Evolutionary conservation across 805 yeast genomes (phyloP).

Genomic region (Geotrichum ghanense): DNA sequence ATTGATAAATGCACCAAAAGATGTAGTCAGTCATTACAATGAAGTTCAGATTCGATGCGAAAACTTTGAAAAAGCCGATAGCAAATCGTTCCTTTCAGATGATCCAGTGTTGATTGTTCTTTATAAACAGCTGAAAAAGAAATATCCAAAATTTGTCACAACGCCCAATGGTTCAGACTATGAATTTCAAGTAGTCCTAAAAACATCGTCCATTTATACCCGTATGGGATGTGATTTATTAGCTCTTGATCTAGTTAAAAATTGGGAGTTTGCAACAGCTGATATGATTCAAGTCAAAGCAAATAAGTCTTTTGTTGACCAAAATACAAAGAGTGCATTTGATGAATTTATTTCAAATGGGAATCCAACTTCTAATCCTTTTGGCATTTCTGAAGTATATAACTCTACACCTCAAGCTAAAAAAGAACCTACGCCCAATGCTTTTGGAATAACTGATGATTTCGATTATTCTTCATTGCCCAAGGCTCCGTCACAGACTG

Average conservation of each 20-base stretch:
- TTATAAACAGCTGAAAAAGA: slow-evolving; percentile 48
- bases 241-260: slow-evolving; percentile 46
- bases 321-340: background rate
- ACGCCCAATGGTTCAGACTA: slow-evolving; percentile 6
- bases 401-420: too few relatives aligned
- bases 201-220: slow-evolving; percentile 55
- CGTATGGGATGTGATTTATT: slow-evolving; percentile 89
- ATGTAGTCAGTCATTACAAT: background rate
- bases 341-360: background rate
- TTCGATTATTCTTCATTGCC: background rate
- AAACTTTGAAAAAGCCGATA: slow-evolving; percentile 14
- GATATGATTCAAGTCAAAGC: too few relatives aligned
- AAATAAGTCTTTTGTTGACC: too few relatives aligned
- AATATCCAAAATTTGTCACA: slow-evolving; percentile 32
- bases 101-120: slow-evolving; percentile 74
- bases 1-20: slow-evolving; percentile 29
- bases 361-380: too few relatives aligned
- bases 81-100: slow-evolving; percentile 41
- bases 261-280: slow-evolving; percentile 47
- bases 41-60: slow-evolving; percentile 16
- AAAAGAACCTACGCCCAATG: too few relatives aligned
- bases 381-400: too few relatives aligned
- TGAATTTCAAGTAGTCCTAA: slow-evolving; percentile 53
- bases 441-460: background rate
- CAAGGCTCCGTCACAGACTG: background rate